Conservation (phyloP, 2,329 filamentous ascomycete species). For the Fusarium sp. region DNA sequence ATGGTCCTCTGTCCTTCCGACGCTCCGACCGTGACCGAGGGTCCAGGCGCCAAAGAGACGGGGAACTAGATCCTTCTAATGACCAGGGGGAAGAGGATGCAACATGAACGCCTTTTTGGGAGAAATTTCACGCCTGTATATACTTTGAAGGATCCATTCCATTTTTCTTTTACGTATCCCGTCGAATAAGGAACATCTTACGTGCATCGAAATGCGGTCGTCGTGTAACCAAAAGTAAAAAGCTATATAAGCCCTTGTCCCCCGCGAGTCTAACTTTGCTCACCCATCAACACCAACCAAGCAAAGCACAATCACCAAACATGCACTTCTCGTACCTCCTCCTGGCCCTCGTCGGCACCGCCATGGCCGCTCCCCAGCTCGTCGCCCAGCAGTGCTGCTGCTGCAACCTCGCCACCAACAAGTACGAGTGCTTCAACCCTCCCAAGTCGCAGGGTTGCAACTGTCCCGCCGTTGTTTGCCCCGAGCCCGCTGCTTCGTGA, state of each 20-base stretch:
- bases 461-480: conserved; percentile 2
- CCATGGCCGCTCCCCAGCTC: not conserved
- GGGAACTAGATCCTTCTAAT: conserved; percentile 8
- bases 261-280: not conserved
- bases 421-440: conserved; percentile 7
- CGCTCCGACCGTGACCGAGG: conserved; percentile 36
- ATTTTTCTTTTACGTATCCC: not conserved
- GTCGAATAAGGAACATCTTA: not conserved
- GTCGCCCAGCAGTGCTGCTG: conserved; percentile 15
- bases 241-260: not conserved
- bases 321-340: not conserved
- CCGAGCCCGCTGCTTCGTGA: not conserved
- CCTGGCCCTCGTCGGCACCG: not conserved
- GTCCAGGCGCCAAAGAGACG: conserved; percentile 11
- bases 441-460: not conserved
- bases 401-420: conserved; percentile 14
- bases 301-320: not conserved
- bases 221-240: not conserved
- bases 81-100: not conserved
- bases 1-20: conserved; percentile 29
- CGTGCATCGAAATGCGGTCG: not conserved
- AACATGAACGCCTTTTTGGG: not conserved
- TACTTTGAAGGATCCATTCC: not conserved
- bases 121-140: not conserved
- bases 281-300: not conserved